Percentiles rank a stretch among this genome's conserved stretches.
Conservation (phyloP, 495 filamentous ascomycete species). For the Pseudevernia furfuracea region DNA sequence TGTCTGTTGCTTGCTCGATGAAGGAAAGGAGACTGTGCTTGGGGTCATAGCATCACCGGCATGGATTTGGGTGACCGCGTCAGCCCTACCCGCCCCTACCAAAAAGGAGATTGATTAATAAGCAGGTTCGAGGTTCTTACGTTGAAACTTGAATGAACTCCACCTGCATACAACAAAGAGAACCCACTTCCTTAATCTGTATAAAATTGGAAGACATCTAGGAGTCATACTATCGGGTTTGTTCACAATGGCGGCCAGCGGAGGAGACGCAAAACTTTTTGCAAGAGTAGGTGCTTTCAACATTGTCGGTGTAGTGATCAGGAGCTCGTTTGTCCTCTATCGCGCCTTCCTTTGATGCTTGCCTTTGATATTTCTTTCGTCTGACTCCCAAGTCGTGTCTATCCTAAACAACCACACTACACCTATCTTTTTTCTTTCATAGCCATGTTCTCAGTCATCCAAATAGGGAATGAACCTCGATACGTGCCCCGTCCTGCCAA, state of each 20-base stretch:
- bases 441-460: neutral
- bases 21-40: neutral
- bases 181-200: neutral
- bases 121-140: neutral
- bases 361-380: neutral
- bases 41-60: neutral
- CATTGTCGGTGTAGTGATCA: neutral
- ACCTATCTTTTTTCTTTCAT: neutral
- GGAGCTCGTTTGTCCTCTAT: slow-evolving; percentile 15
- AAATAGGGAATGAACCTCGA: neutral
- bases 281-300: slow-evolving; percentile 71
- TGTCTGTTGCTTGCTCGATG: neutral
- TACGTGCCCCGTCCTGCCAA: slow-evolving; percentile 1
- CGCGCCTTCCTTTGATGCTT: neutral
- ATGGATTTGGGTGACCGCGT: neutral
- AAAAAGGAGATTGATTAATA: neutral
- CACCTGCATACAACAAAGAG: too few relatives aligned
- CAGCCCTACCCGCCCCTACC: slow-evolving; percentile 4
- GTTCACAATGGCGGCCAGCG: slow-evolving; percentile 63
- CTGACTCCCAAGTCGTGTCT: neutral
- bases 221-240: neutral
- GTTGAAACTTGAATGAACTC: too few relatives aligned
- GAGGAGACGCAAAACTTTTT: slow-evolving; percentile 98
- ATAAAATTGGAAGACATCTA: neutral
- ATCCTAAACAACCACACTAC: neutral